These are phyloP conservation scores for Harringtonia aguacate DNA, from an alignment of 2,329 filamentous ascomycete species.

Conservation along the genomic window DNA sequence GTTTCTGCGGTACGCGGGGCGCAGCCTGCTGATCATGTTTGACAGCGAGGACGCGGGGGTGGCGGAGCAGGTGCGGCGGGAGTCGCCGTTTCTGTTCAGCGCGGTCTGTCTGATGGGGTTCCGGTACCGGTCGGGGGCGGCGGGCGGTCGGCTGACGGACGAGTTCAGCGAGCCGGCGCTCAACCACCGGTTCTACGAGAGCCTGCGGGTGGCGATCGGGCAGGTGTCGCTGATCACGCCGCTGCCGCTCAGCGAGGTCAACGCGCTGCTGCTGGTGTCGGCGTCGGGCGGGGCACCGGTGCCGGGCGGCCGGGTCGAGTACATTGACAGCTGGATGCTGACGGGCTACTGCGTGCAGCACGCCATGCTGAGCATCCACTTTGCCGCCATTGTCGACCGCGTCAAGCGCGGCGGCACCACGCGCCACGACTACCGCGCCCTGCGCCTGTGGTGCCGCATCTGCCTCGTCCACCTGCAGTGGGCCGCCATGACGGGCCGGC, in stretches of 20 bases:
- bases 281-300: conserved; percentile 21
- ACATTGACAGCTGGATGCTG: conserved; percentile 29
- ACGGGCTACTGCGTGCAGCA: conserved; percentile 1
- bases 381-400: not conserved
- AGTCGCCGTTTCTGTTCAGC: not conserved
- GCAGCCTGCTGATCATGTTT: not conserved
- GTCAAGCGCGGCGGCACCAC: not conserved
- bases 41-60: not conserved
- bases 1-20: not conserved
- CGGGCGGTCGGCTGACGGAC: no score
- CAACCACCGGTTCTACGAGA: not conserved
- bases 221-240: not conserved
- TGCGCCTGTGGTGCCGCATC: not conserved
- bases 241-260: not conserved
- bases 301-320: conserved; percentile 29
- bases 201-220: not conserved
- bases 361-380: conserved; percentile 1
- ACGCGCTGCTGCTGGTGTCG: conserved; percentile 21
- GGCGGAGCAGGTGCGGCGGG: not conserved
- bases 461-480: conserved; percentile 1
- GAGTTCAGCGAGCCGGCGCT: no score
- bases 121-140: not conserved
- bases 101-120: not conserved
- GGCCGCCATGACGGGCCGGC: not conserved
- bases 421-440: not conserved